A percentile compares a stretch with the other conserved stretches of the same genome.
Evolutionary conservation across 164 flowering plant species (phyloP).

Genomic region (Paratinospora sagittata): DNA sequence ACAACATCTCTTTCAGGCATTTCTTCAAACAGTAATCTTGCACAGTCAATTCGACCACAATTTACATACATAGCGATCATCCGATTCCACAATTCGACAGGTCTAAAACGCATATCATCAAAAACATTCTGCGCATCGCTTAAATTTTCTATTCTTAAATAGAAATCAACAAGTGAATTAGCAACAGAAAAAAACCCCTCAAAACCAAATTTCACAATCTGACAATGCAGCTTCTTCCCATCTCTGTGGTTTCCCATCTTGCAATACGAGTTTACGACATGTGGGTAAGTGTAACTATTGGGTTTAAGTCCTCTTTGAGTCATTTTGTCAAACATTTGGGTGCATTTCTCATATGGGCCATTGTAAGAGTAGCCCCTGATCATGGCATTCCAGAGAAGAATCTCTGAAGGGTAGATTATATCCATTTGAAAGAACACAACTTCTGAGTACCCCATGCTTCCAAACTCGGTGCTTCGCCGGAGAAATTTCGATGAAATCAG

Average conservation of each 20-base stretch:
- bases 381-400: slow-evolving; percentile 36
- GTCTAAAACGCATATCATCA: slow-evolving; percentile 25
- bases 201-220: slow-evolving; percentile 34
- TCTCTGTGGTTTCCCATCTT: slow-evolving; percentile 21
- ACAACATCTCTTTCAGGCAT: slow-evolving; percentile 32
- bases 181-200: slow-evolving; percentile 18
- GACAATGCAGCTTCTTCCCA: slow-evolving; percentile 35
- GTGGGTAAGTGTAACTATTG: slow-evolving; percentile 40
- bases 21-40: slow-evolving; percentile 29
- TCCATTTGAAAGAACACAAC: slow-evolving; percentile 28
- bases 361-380: slow-evolving; percentile 41
- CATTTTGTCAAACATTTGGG: slow-evolving; percentile 37
- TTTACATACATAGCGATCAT: slow-evolving; percentile 24
- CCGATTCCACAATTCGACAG: slow-evolving; percentile 30
- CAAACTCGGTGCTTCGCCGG: slow-evolving; percentile 44
- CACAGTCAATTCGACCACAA: slow-evolving; percentile 20
- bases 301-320: slow-evolving; percentile 34
- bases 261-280: slow-evolving; percentile 31
- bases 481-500: slow-evolving; percentile 31
- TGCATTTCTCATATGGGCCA: slow-evolving; percentile 30
- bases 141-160: slow-evolving; percentile 20
- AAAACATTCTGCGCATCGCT: slow-evolving; percentile 26
- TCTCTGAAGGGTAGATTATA: slow-evolving; percentile 10
- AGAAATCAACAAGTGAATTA: slow-evolving; percentile 29
- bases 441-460: slow-evolving; percentile 34